These are phyloP conservation scores for Rhizoclosmatium sp. DNA, from an alignment of 192 early-diverging fungal species.

Conservation along the genomic window DNA sequence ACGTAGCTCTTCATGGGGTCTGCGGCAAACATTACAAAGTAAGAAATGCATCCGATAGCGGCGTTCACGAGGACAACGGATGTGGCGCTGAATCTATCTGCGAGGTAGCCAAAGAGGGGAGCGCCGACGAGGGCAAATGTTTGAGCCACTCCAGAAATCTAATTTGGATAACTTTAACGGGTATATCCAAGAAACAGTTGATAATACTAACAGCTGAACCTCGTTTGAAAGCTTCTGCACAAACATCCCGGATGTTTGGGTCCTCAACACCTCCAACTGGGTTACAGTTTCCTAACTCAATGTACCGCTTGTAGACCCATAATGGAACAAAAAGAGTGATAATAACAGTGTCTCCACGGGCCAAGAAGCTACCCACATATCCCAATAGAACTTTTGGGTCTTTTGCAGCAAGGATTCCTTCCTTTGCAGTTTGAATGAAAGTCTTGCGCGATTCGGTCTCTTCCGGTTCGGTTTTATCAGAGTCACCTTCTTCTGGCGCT, in stretches of 20 bases:
- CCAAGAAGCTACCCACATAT: constrained; percentile 71
- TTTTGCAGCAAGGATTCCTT: constrained; percentile 68
- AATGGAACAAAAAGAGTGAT: constrained; percentile 73
- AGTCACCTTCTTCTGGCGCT: background rate
- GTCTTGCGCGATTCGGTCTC: background rate
- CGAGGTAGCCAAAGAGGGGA: constrained; percentile 59
- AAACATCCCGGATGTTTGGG: constrained; percentile 50
- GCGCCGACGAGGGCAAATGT: constrained; percentile 69
- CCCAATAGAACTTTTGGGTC: constrained; percentile 70
- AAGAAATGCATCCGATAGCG: constrained; percentile 8
- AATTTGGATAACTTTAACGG: background rate
- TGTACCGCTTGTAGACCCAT: constrained; percentile 68
- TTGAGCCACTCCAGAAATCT: constrained; percentile 15
- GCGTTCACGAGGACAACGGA: constrained; percentile 32
- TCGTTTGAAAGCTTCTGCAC: constrained; percentile 51
- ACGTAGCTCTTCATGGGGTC: constrained; percentile 47
- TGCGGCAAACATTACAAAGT: constrained; percentile 50
- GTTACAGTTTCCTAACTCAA: constrained; percentile 61
- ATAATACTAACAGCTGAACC: constrained; percentile 38
- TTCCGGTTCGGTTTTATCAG: background rate
- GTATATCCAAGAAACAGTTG: background rate
- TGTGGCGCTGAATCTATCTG: background rate
- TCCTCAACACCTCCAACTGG: constrained; percentile 37
- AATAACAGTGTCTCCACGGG: constrained; percentile 75
- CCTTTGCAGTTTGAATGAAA: constrained; percentile 44